phyloP scores from a whole-genome alignment of 2,329 filamentous ascomycete species.

The Shiraia sp. region DNA sequence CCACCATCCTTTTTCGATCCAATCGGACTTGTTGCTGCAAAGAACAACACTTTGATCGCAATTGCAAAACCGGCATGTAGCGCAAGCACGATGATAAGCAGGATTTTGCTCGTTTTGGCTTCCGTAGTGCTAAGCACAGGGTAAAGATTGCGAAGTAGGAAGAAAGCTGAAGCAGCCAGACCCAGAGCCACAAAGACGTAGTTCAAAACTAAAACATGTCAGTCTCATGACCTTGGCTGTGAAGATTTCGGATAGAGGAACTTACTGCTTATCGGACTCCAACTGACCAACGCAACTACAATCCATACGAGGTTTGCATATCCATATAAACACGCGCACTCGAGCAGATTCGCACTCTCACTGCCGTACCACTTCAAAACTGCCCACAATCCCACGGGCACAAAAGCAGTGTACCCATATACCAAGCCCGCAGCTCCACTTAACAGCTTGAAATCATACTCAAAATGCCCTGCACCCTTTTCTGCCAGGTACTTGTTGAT shows the following conservation, averaged over 20 bases:
- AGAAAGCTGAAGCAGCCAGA: constrained; percentile 43
- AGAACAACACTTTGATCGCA: constrained; percentile 96
- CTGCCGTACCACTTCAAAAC: constrained; percentile 94
- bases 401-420: constrained; percentile 85
- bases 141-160: constrained; percentile 49
- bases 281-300: constrained; percentile 86
- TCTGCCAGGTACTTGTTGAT: constrained; percentile 86
- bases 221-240: too few relatives aligned
- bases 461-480: constrained; percentile 70
- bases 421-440: constrained; percentile 89
- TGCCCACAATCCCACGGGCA: constrained; percentile 84
- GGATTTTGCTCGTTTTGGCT: constrained; percentile 83
- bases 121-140: constrained; percentile 93
- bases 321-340: constrained; percentile 94
- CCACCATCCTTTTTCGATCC: constrained; percentile 32
- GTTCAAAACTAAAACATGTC: constrained; percentile 85
- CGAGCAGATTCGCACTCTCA: constrained; percentile 87
- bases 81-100: constrained; percentile 80
- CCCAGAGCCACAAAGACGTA: constrained; percentile 85
- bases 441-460: constrained; percentile 87
- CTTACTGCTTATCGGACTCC: constrained; percentile 74
- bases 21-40: constrained; percentile 63
- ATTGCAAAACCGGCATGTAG: constrained; percentile 89
- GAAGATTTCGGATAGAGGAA: too few relatives aligned
- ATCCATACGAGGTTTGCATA: constrained; percentile 99